Percentiles rank a stretch among this genome's conserved stretches.
Evolutionary conservation across 805 yeast species (phyloP).

Genomic region (Vanderwaltozyma polyspora): DNA sequence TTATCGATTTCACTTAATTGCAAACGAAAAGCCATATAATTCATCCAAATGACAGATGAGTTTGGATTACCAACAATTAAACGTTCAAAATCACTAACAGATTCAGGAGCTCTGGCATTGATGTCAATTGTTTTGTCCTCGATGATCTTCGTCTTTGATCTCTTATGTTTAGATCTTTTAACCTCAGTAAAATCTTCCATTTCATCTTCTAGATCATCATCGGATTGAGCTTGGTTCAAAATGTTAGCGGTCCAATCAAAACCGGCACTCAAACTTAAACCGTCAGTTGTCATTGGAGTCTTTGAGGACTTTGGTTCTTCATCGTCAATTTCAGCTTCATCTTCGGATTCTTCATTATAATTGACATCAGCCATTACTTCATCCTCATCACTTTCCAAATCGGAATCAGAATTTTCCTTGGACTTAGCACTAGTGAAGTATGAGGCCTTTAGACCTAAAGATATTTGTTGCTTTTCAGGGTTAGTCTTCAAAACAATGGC

Average conservation of each 20-base stretch:
- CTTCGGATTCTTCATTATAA: conserved; percentile 25
- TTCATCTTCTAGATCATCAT: conserved; percentile 45
- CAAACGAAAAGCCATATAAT: conserved; percentile 94
- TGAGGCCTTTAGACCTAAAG: conserved; percentile 92
- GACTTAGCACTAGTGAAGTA: conserved; percentile 38
- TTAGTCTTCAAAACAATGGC: conserved; percentile 64
- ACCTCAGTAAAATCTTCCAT: conserved; percentile 38
- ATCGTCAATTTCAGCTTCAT: conserved; percentile 23
- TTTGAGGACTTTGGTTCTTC: conserved; percentile 19
- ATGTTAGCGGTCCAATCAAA: conserved; percentile 95
- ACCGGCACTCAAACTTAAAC: conserved; percentile 65
- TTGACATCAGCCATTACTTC: conserved; percentile 23
- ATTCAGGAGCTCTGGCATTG: conserved; percentile 79
- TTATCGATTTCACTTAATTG: conserved; percentile 89
- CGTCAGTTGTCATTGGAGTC: conserved; percentile 29
- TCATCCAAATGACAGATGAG: conserved; percentile 93
- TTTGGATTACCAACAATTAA: conserved; percentile 84
- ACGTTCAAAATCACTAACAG: conserved; percentile 85
- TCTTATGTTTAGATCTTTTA: conserved; percentile 36
- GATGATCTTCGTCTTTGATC: conserved; percentile 32
- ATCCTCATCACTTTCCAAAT: conserved; percentile 15
- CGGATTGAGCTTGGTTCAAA: conserved; percentile 63
- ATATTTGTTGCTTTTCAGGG: conserved; percentile 55
- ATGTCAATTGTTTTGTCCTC: conserved; percentile 82
- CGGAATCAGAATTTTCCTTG: conserved; percentile 16